Evolutionary conservation across 345 rosid genomes (phyloP), one percentile per base, ranked within the genome.

Genomic region (Lepidium sativum): DNA sequence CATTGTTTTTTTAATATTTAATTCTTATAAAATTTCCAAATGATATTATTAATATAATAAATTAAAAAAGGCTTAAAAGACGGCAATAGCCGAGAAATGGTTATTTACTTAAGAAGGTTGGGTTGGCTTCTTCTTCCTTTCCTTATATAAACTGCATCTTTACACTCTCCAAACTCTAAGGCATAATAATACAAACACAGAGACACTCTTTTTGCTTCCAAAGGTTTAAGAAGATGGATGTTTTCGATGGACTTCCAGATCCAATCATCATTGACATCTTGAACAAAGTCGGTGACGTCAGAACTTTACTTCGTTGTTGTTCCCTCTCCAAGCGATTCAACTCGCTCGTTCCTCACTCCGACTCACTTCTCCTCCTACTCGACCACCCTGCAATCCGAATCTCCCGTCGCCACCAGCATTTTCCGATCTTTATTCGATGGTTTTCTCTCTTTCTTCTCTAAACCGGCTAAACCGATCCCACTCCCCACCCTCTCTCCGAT

Each of bases 221-320:
- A 37, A 54, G 55, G 51, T 39, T 10, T 9, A 5, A 5, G 12
- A 14, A 39, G 2, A 72, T 72, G 76, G 76, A 72, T 20, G 76
- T 52, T 20, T 65, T 72, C 2, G 72, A 72, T 65, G 71, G 71
- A 17, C 49, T 72, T 27, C 76, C 76, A 0, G 76, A 72, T 52
- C 31, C 71, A 27, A 52, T 72, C 54, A 3, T 72, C 27, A 29
- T 66, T 34, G 72, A 72, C 13, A 66, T 72, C 49, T 72, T 72
- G 29, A 72, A 66, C 76, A 72, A 72, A 72, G 62, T 72, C 1
- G 56, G 50, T 43, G 76, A 72, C 56, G 76, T 72, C 25, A 72
- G 7, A 59, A 72, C 71, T 4, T 8, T 72, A 37, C 71, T 72
- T 33, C 71, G 72, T 34, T 72, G 76, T n/a, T 32, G 23, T 15